These are phyloP conservation scores for Apiospora phragmitis DNA, from an alignment of 2,329 filamentous ascomycete genomes.

Conservation along the genomic window DNA sequence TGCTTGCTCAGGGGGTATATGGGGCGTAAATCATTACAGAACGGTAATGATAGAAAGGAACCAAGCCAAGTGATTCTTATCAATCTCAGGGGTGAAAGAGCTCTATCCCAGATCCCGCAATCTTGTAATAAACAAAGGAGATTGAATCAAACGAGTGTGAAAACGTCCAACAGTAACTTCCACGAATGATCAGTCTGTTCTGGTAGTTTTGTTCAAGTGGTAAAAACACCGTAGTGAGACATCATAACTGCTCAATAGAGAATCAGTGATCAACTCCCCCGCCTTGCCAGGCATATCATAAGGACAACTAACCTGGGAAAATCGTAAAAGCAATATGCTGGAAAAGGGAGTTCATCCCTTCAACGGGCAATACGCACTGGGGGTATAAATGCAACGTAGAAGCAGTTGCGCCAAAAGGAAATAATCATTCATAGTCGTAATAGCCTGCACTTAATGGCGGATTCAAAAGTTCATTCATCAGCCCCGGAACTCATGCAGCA, in stretches of 20 bases:
- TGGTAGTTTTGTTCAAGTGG: too few relatives aligned
- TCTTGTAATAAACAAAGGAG: not conserved
- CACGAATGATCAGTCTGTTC: not conserved
- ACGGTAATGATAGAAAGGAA: not conserved
- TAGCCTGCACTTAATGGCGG: not conserved
- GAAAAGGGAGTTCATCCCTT: not conserved
- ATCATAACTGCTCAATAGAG: not conserved
- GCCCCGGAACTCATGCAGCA: slow-evolving; percentile 3
- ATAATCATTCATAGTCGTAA: not conserved
- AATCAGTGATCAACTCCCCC: not conserved
- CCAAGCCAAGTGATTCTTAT: not conserved
- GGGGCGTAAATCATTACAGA: not conserved
- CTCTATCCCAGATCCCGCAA: not conserved
- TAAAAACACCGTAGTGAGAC: not conserved
- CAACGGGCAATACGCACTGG: not conserved
- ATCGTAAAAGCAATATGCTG: not conserved
- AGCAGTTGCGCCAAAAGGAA: not conserved
- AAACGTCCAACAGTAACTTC: not conserved
- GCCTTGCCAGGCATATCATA: not conserved
- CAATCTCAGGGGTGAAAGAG: not conserved
- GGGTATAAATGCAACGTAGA: not conserved
- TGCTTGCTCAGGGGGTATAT: not conserved
- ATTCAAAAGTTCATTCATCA: not conserved
- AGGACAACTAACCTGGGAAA: not conserved
- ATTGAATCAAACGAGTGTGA: not conserved